Evolutionary conservation across 2,329 filamentous ascomycete species (phyloP), one percentile per base, ranked within the genome.

Genomic region (Verticillium tricorpus): DNA sequence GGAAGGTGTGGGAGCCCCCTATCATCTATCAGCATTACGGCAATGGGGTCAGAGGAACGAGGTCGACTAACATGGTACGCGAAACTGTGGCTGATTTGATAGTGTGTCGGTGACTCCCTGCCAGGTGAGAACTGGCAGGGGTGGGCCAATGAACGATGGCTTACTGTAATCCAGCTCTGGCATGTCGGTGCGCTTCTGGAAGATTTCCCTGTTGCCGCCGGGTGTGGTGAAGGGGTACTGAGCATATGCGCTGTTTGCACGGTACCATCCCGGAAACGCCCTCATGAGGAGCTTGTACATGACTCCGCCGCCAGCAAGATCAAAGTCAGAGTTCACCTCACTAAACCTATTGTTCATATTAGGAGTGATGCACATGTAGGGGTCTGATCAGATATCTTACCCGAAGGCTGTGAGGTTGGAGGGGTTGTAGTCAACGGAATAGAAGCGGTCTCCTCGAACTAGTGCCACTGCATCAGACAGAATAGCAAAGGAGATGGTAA

Each of bases 401-500:
- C 78, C 78, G 77, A 77, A 82, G 25, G 72, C 76, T 0, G 78
- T 81, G 35, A 81, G 69, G 61, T 73, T 76, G 1, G 72, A 68
- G 5, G 75, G 72, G 2, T 70, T 80, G 64, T 76, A 81, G 64
- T 81, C 79, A 25, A 80, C 60, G 0, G 85, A 86, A 68, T 84
- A 83, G 74, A 87, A 88, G 5, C 85, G 76, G 67, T 88, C 85
- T 0, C 80, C 81, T 8, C 86, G 79, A 3, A 88, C 84, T 11
- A 88, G 76, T 0, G 82, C 80, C 2, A 86, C 78, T 4, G 85
- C 86, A 66, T 88, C 86, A 1, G 84, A 85, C 22, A 88, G 74
- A 11, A 88, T 80, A 45, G 83, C 83, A 56, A 82, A 77, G 1
- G 81, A 81, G 8, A 84, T 78, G 0, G 84, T 84, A 68, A 81